These are phyloP conservation scores for Ocimum tenuiflorum DNA, from an alignment of 257 asterid species.

Conservation along the genomic window DNA sequence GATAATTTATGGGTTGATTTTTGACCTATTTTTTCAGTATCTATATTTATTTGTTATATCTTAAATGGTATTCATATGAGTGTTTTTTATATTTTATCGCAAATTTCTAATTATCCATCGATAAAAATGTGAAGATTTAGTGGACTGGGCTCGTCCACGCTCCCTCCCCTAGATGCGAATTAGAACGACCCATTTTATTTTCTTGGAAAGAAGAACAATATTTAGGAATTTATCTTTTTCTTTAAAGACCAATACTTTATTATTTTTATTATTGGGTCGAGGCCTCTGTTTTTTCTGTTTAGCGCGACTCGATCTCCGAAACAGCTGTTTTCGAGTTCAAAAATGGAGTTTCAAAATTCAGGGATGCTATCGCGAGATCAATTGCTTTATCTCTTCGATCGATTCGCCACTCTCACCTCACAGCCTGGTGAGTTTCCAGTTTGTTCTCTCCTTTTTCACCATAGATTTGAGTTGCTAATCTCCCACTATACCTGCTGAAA, in stretches of 20 bases:
- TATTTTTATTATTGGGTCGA: too few species aligned
- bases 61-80: too few species aligned
- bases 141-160: neutral
- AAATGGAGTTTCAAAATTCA: constrained; percentile 42
- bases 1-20: too few species aligned
- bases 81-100: too few species aligned
- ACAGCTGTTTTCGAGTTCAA: constrained; percentile 17
- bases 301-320: neutral
- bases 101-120: too few species aligned
- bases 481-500: neutral
- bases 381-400: constrained; percentile 62
- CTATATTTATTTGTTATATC: too few species aligned
- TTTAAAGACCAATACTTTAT: too few species aligned
- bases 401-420: constrained; percentile 57
- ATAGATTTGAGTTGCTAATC: neutral
- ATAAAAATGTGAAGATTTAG: too few species aligned
- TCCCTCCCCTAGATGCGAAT: neutral
- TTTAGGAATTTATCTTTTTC: neutral
- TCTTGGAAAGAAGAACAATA: neutral
- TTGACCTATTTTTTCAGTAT: too few species aligned
- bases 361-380: constrained; percentile 71
- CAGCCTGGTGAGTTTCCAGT: constrained; percentile 41
- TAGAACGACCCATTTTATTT: neutral
- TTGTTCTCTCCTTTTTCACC: neutral
- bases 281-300: too few species aligned